A percentile compares a stretch with the other conserved stretches of the same genome.
These are phyloP conservation scores for Blastobotrys ciferrii DNA, from an alignment of 1,139 yeast species.

Conservation along the genomic window DNA sequence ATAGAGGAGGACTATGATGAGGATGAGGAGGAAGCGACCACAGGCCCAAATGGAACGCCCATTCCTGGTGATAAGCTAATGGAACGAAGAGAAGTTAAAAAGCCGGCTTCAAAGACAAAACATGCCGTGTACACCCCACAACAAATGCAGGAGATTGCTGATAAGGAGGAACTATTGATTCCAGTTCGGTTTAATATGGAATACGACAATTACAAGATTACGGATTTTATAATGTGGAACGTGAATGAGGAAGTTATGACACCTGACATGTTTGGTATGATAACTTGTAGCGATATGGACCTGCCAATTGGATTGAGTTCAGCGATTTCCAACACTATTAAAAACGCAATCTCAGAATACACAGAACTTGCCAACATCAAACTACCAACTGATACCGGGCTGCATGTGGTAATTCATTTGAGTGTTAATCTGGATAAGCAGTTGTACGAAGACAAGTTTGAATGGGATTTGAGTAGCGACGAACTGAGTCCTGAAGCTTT, in stretches of 20 bases:
- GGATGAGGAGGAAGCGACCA: slow-evolving; percentile 50
- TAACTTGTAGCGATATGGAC: slow-evolving; percentile 80
- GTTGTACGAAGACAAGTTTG: slow-evolving; percentile 87
- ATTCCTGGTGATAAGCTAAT: slow-evolving; percentile 9
- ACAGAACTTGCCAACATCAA: slow-evolving; percentile 62
- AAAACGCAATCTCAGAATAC: slow-evolving; percentile 77
- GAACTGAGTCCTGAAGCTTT: slow-evolving; percentile 76
- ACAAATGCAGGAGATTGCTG: slow-evolving; percentile 38
- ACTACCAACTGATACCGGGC: slow-evolving; percentile 59
- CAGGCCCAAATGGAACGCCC: slow-evolving; percentile 14
- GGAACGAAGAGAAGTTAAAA: slow-evolving; percentile 27
- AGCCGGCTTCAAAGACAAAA: slow-evolving; percentile 32
- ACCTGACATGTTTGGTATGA: slow-evolving; percentile 79
- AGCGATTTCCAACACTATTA: slow-evolving; percentile 68
- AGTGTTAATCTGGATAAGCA: slow-evolving; percentile 82
- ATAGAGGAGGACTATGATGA: slow-evolving; percentile 71
- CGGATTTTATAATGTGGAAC: slow-evolving; percentile 90
- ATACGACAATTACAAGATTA: slow-evolving; percentile 58
- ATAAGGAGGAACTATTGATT: slow-evolving; percentile 49
- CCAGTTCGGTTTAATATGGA: slow-evolving; percentile 81
- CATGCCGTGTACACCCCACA: slow-evolving; percentile 37
- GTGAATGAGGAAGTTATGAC: slow-evolving; percentile 68
- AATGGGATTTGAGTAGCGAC: slow-evolving; percentile 78
- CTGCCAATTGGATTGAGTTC: slow-evolving; percentile 60
- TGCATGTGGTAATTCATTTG: slow-evolving; percentile 76